phyloP scores from a whole-genome alignment of 2,329 filamentous ascomycete genomes.

The Aspergillus sp. region DNA sequence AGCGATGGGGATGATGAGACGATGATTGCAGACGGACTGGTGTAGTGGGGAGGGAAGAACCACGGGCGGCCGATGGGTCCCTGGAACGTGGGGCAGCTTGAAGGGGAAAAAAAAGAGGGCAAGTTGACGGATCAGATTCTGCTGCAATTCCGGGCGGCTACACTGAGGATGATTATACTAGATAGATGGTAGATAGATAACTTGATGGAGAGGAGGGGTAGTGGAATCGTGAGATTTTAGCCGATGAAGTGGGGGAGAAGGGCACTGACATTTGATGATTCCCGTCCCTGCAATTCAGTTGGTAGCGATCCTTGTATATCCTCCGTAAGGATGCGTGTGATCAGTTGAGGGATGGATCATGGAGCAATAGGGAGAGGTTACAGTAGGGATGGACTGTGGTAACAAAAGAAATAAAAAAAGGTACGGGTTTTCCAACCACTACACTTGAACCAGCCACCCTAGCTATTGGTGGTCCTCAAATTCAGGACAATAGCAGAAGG shows the following conservation, averaged over 20 bases:
- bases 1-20: background rate
- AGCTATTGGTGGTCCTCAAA: background rate
- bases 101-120: background rate
- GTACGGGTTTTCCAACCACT: background rate
- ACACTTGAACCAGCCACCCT: background rate
- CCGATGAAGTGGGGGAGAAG: background rate
- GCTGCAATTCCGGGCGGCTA: background rate
- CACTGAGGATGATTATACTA: background rate
- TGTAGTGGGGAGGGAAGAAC: background rate
- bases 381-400: background rate
- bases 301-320: too few species aligned
- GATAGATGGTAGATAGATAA: too few species aligned
- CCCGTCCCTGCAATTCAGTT: background rate
- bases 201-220: background rate
- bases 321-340: background rate
- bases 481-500: background rate
- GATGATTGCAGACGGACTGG: background rate
- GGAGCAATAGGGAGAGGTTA: background rate
- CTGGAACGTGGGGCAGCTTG: background rate
- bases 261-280: background rate
- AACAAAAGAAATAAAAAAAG: too few species aligned
- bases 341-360: background rate
- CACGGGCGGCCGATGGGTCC: background rate
- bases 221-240: background rate
- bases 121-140: conserved; percentile 2